Conservation (phyloP, 441 rosid genomes). For the Adansonia rubrostipa region DNA sequence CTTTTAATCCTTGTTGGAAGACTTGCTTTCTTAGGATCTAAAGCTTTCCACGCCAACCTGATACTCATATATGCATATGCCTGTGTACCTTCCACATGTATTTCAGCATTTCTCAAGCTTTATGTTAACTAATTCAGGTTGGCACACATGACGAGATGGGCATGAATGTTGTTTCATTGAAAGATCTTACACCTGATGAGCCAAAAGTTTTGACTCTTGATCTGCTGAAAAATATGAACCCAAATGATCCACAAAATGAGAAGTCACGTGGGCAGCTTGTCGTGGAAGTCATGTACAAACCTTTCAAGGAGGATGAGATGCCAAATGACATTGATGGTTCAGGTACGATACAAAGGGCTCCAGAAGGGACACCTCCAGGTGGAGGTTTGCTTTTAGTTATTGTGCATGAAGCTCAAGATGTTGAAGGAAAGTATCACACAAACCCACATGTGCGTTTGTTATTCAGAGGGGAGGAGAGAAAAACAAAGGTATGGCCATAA, state of each 20-base stretch:
- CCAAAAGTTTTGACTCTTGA: slow-evolving; percentile 55
- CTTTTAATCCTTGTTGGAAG: background rate
- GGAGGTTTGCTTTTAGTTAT: slow-evolving; percentile 70
- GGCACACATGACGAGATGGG: slow-evolving; percentile 74
- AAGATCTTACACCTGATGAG: slow-evolving; percentile 63
- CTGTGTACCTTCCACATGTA: background rate
- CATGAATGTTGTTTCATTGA: slow-evolving; percentile 54
- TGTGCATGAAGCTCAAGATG: slow-evolving; percentile 69
- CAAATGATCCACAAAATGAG: slow-evolving; percentile 53
- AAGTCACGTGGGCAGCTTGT: slow-evolving; percentile 66
- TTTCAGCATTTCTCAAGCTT: slow-evolving; percentile 25
- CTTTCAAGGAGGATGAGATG: slow-evolving; percentile 53
- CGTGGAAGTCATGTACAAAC: slow-evolving; percentile 55
- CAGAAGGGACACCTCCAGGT: slow-evolving; percentile 65
- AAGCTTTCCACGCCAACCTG: background rate
- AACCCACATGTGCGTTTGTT: slow-evolving; percentile 64
- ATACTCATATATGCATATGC: background rate
- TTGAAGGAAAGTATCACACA: slow-evolving; percentile 77
- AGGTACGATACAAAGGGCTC: slow-evolving; percentile 59
- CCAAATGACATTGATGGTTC: slow-evolving; percentile 44
- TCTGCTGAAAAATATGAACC: slow-evolving; percentile 62
- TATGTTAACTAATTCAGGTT: slow-evolving; percentile 39
- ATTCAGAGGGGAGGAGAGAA: slow-evolving; percentile 67
- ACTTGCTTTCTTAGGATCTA: background rate
- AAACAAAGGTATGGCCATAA: slow-evolving; percentile 54